Evolutionary conservation across 1,284 basidiomycete genomes (phyloP), one percentile per base, ranked within the genome.

Genomic region (Boletus sp.): DNA sequence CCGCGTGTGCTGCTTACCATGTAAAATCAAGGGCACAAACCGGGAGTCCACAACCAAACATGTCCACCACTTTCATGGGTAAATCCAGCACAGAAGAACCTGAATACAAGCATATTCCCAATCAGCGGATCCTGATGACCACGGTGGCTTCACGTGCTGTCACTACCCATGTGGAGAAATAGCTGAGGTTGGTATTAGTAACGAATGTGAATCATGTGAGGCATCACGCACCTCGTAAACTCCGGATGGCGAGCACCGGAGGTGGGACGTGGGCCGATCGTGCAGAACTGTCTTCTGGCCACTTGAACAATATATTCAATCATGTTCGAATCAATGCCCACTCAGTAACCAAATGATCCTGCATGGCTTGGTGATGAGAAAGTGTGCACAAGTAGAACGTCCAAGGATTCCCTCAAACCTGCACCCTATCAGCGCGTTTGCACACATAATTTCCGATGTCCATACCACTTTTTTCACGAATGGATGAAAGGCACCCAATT

Each of bases 41-140:
- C 0, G 94, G 94, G 44, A 97, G 72, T 2, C 84, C 87, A 57
- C 94, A 98, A 0, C 96, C 96, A 68, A 99, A 96, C 96, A 99
- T 98, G 67, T 99, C 96, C 2, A 99, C 94, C 8, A 99, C 86
- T 69, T 99, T 99, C 96, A 99, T 99, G 2, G 96, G 96, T 44
- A 99, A 73, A 68, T 99, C 96, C 38, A 95, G 71, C 0, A 82
- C 89, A 0, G 91, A 95, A 1, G 91, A 94, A 64, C 90, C 93
- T 14, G 84, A 81, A 67, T 99, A 96, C 48, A 99, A 72, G 49
- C 84, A 92, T 41, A 99, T 79, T 1, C 96, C 96, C 16, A 99
- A 67, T 99, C 94, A 3, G 94, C 92, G 4, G 89, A 88, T 23
- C 95, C 91, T 91, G 50, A n/a, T 32, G 27, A 32, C 34, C 26